Base-by-base conservation (phyloP, 768 basidiomycete species). In the Pholiota microspora region DNA sequence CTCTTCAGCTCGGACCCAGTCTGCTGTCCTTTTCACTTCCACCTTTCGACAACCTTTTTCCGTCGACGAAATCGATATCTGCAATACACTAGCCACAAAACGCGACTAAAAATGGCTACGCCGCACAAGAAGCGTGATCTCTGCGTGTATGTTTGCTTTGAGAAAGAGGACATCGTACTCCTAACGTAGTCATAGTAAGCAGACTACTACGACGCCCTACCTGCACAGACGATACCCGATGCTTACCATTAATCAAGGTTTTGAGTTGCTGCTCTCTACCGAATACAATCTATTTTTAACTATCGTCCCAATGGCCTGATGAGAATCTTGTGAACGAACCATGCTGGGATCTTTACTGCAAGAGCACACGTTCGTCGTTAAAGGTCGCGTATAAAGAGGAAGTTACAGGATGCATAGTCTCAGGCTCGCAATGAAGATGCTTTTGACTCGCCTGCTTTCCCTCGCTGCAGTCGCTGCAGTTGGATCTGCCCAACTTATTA, bases 401-500 rank as follows among this genome's bases (percentile, higher is more conserved):
- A 23, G 29, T 23, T 25, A 9, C 21, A 21, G 16, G 7, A 35
- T 8, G 16, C 34, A n/a, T n/a, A 35, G 6, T 50, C 24, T 21
- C 51, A 42, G 16, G 25, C 38, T 15, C 36, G 15, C 27, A 25
- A 32, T 21, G 42, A 55, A 23, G 50, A 60, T 60, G 62, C 46
- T 46, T 55, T 36, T 54, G 18, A 35, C 44, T 36, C 46, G 45
- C 24, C 38, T 55, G 45, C 34, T 59, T 25, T 48, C 45, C 28
- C 25, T 59, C 12, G 51, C 45, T 4, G 44, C 54, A 2, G 35
- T 49, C 18, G 36, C 32, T 28, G 47, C 15, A 23, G 45, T 53
- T 18, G 53, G 51, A 16, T 59, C 59, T 9, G 54, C 61, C 25
- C 45, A 53, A 31, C 52, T 53, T 16, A 70, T 73, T 35, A 56